phyloP scores from a whole-genome alignment of 2,329 filamentous ascomycete species.

The Hymenoscyphus albidus region DNA sequence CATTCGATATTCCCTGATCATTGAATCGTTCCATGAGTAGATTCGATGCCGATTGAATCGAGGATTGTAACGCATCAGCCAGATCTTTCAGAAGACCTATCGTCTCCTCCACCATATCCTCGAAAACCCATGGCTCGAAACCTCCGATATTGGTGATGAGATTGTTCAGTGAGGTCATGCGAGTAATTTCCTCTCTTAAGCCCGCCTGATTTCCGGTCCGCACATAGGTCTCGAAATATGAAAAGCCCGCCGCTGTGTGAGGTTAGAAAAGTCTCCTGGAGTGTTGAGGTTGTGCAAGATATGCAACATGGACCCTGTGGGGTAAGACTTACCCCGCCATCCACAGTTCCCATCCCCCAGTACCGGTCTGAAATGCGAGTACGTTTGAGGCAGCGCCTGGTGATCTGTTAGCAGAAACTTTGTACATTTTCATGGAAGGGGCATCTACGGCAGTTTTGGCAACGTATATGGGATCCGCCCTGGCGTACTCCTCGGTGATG shows the following conservation, averaged over 20 bases:
- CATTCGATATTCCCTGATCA: constrained; percentile 59
- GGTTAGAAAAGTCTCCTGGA: constrained; percentile 20
- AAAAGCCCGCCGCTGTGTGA: constrained; percentile 76
- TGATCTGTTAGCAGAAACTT: constrained; percentile 12
- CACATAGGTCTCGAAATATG: constrained; percentile 85
- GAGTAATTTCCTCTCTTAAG: constrained; percentile 66
- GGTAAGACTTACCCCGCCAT: constrained; percentile 76
- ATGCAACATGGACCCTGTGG: constrained; percentile 17
- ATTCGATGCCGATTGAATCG: constrained; percentile 46
- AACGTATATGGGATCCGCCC: constrained; percentile 79
- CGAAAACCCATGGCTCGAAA: constrained; percentile 65
- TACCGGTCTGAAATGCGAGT: constrained; percentile 82
- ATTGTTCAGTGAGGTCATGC: constrained; percentile 68
- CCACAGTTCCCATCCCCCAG: constrained; percentile 95
- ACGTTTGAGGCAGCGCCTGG: constrained; percentile 75
- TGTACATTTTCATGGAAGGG: background rate
- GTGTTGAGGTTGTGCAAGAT: constrained; percentile 12
- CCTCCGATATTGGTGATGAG: constrained; percentile 69
- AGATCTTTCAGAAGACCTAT: constrained; percentile 64
- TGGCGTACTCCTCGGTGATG: constrained; percentile 82
- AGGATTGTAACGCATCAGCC: constrained; percentile 48
- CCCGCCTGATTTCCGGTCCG: constrained; percentile 60
- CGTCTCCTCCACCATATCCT: constrained; percentile 79
- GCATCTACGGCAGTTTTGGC: constrained; percentile 77
- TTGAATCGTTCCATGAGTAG: constrained; percentile 68